Evolutionary conservation across 495 filamentous ascomycete genomes (phyloP).

Genomic region (Tuber calosporum): DNA sequence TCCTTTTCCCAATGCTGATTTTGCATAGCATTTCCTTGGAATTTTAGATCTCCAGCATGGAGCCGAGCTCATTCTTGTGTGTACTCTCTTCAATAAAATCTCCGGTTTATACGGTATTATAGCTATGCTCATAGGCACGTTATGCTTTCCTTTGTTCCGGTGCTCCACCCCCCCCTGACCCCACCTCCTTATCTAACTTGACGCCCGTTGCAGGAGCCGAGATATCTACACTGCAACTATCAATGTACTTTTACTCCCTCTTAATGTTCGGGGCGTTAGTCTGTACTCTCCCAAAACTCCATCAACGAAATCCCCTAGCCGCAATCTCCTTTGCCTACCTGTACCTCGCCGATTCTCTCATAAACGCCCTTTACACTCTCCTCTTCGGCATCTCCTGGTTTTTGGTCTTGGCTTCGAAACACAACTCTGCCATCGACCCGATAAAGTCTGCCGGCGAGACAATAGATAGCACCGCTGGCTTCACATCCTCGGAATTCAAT

Average conservation of each 20-base stretch:
- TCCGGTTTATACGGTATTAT: conserved; percentile 83
- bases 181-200: conserved; percentile 31
- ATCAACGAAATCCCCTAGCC: conserved; percentile 59
- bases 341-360: conserved; percentile 68
- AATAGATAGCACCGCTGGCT: conserved; percentile 61
- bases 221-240: conserved; percentile 62
- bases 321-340: conserved; percentile 65
- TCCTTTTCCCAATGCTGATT: neutral
- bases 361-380: conserved; percentile 70
- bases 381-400: conserved; percentile 81
- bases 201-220: conserved; percentile 38
- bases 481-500: conserved; percentile 60
- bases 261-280: conserved; percentile 55
- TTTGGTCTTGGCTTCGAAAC: conserved; percentile 53
- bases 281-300: conserved; percentile 62
- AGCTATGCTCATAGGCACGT: conserved; percentile 66
- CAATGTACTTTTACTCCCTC: conserved; percentile 79
- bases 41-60: conserved; percentile 78
- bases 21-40: conserved; percentile 64
- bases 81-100: conserved; percentile 77
- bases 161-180: neutral
- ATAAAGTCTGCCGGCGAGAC: conserved; percentile 43
- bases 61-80: conserved; percentile 69
- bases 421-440: conserved; percentile 44
- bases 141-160: neutral